These are phyloP conservation scores for Raddia guianensis DNA, from an alignment of 176 grass and related monocot genomes.

Conservation along the genomic window DNA sequence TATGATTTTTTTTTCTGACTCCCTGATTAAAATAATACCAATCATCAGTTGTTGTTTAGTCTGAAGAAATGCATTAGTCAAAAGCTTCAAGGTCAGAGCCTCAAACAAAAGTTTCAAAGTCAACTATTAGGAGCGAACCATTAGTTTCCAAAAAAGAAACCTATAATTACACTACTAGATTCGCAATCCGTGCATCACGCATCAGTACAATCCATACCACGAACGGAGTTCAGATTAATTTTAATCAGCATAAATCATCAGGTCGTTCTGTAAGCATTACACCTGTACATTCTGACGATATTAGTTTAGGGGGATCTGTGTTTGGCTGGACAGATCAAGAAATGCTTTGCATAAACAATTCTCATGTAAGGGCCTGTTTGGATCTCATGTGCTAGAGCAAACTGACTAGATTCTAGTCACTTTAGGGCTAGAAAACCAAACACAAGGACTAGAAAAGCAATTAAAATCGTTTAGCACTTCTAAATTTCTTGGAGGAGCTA, in stretches of 20 bases:
- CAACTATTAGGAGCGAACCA: slow-evolving; percentile 15
- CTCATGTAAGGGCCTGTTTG: neutral
- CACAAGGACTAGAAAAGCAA: too few species aligned
- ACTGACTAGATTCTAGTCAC: too few species aligned
- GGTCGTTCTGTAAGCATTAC: neutral
- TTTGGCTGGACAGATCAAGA: neutral
- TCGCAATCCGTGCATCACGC: neutral
- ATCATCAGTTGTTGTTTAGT: slow-evolving; percentile 29
- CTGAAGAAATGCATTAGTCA: neutral
- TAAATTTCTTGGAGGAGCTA: too few species aligned
- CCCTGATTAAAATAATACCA: slow-evolving; percentile 47
- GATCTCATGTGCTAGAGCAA: too few species aligned
- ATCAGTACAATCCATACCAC: neutral
- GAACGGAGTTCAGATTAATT: neutral
- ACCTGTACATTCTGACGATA: neutral
- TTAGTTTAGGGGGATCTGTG: neutral
- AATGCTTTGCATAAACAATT: neutral
- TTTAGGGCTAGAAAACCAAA: too few species aligned
- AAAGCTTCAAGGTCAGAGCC: slow-evolving; percentile 26
- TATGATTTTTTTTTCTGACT: neutral
- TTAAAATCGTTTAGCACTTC: too few species aligned
- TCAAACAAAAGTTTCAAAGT: slow-evolving; percentile 17
- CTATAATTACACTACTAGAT: neutral
- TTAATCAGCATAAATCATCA: neutral
- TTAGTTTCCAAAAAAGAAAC: neutral